Conservation (phyloP, 2,329 filamentous ascomycete genomes). For the Cladosporium cucumerinum region DNA sequence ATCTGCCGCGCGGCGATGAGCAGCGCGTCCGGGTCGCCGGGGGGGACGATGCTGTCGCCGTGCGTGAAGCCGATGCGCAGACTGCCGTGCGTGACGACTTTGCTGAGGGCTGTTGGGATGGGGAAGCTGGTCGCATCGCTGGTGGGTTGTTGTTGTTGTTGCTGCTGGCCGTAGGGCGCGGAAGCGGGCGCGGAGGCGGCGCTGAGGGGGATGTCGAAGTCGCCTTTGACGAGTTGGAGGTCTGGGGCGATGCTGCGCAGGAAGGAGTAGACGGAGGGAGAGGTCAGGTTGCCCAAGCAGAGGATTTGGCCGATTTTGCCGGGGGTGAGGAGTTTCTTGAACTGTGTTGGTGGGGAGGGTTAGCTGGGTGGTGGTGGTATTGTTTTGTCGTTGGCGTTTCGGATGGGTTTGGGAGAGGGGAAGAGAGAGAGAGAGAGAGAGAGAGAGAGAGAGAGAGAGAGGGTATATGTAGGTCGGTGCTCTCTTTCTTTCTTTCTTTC, state of each 20-base stretch:
- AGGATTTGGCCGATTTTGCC: constrained; percentile 58
- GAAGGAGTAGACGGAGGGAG: constrained; percentile 56
- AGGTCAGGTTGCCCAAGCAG: constrained; percentile 57
- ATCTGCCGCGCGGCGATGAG: constrained; percentile 67
- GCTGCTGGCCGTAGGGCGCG: constrained; percentile 17
- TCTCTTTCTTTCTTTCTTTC: neutral
- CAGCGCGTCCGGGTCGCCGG: constrained; percentile 62
- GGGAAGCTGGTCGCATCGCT: constrained; percentile 26
- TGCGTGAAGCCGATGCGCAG: constrained; percentile 68
- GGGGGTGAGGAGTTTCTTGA: constrained; percentile 57
- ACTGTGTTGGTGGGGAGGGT: constrained; percentile 30
- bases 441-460: neutral
- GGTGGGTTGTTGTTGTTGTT: neutral
- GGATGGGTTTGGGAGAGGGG: neutral
- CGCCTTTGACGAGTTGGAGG: constrained; percentile 66
- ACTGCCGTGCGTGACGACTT: constrained; percentile 67
- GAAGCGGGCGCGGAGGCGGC: constrained; percentile 56
- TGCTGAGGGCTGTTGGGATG: constrained; percentile 54
- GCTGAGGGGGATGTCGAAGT: constrained; percentile 66
- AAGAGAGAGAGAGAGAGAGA: neutral
- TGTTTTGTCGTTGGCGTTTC: neutral
- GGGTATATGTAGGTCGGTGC: neutral
- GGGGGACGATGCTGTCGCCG: constrained; percentile 69
- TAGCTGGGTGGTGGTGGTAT: constrained; percentile 12
- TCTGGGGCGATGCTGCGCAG: constrained; percentile 56